These are phyloP conservation scores for Gynandropsis gynandra DNA, from an alignment of 345 rosid species.

Conservation along the genomic window DNA sequence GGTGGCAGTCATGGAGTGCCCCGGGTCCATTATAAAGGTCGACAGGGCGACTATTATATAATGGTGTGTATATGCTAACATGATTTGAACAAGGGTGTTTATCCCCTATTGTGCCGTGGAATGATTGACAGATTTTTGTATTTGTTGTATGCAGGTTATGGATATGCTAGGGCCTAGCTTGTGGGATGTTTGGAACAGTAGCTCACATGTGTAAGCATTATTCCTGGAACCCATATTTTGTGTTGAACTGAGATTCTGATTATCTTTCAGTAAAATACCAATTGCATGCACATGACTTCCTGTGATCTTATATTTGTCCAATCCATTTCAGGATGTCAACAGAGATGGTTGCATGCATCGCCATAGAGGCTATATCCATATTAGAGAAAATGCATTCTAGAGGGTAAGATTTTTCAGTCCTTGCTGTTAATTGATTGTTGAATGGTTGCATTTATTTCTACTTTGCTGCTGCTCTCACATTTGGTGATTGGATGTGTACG, in stretches of 20 bases:
- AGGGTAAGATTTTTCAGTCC: slow-evolving; percentile 45
- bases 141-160: slow-evolving; percentile 55
- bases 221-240: background rate
- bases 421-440: background rate
- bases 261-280: slow-evolving; percentile 11
- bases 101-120: slow-evolving; percentile 1
- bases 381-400: slow-evolving; percentile 82
- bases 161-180: slow-evolving; percentile 88
- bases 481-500: background rate
- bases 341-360: slow-evolving; percentile 89
- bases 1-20: slow-evolving; percentile 92
- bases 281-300: background rate
- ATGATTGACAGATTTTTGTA: slow-evolving; percentile 1
- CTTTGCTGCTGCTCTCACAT: too few species aligned
- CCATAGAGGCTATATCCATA: slow-evolving; percentile 84
- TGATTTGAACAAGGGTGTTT: background rate
- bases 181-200: slow-evolving; percentile 80
- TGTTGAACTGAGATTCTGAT: background rate
- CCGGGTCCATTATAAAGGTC: slow-evolving; percentile 72
- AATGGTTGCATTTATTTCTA: too few species aligned
- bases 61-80: slow-evolving; percentile 44
- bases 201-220: slow-evolving; percentile 49
- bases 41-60: slow-evolving; percentile 75
- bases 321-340: slow-evolving; percentile 57
- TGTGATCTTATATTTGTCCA: slow-evolving; percentile 7